These are phyloP conservation scores for Albugo candida DNA, from an alignment of 352 stramenopile genomes.

Conservation along the genomic window DNA sequence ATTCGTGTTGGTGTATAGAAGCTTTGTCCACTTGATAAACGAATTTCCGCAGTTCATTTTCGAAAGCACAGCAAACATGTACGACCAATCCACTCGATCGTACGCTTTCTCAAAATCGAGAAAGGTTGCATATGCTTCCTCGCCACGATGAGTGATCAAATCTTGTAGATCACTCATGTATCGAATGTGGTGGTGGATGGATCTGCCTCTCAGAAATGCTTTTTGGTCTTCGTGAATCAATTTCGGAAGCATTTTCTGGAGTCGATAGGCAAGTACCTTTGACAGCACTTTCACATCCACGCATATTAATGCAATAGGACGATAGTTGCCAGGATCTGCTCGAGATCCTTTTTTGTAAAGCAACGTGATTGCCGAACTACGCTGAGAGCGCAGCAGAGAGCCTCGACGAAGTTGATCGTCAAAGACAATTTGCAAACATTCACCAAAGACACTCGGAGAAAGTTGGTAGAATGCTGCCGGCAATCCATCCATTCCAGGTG, in stretches of 20 bases:
- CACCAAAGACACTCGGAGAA: constrained; percentile 8
- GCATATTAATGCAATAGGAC: constrained; percentile 6
- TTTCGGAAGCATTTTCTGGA: neutral
- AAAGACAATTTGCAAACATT: constrained; percentile 11
- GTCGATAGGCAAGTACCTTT: constrained; percentile 2
- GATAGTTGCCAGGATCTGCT: neutral
- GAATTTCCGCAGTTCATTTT: constrained; percentile 4
- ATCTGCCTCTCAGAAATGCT: neutral
- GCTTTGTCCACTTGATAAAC: constrained; percentile 4
- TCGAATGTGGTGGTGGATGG: constrained; percentile 8
- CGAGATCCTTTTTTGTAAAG: constrained; percentile 9
- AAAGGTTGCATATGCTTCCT: neutral
- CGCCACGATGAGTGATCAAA: neutral
- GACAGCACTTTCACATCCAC: constrained; percentile 12
- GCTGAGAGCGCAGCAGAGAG: constrained; percentile 5
- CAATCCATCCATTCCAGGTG: constrained; percentile 3
- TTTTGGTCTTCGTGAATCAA: constrained; percentile 9
- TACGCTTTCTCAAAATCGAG: constrained; percentile 1
- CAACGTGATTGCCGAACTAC: constrained; percentile 7
- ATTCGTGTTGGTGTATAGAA: constrained; percentile 6
- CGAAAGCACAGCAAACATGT: constrained; percentile 7
- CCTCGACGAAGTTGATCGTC: constrained; percentile 6
- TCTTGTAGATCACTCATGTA: constrained; percentile 10
- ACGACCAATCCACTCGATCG: constrained; percentile 8
- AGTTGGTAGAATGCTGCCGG: constrained; percentile 12